These are phyloP conservation scores for Tillandsia leiboldiana DNA, from an alignment of 176 grass and related monocot species.

Conservation along the genomic window DNA sequence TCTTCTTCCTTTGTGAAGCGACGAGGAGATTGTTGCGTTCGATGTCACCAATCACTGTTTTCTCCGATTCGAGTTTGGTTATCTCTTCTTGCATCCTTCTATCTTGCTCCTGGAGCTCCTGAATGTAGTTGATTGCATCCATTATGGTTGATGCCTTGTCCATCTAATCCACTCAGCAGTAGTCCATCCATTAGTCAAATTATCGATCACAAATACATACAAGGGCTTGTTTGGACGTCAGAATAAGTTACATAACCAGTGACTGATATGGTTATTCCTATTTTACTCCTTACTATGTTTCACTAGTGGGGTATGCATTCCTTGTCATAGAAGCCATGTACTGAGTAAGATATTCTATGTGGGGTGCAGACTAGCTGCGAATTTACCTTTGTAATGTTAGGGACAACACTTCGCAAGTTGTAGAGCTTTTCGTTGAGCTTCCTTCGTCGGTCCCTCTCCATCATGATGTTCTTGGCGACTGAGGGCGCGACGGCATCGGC, in stretches of 20 bases:
- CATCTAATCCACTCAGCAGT: constrained; percentile 5
- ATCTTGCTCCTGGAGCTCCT: constrained; percentile 22
- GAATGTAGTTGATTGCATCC: constrained; percentile 23
- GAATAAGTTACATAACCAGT: no score
- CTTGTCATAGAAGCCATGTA: no score
- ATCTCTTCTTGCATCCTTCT: constrained; percentile 7
- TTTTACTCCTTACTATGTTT: no score
- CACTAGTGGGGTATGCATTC: no score
- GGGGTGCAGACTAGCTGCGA: no score
- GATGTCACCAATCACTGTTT: neutral
- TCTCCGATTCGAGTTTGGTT: neutral
- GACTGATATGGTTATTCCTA: no score
- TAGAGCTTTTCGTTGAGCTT: constrained; percentile 60
- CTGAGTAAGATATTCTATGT: no score
- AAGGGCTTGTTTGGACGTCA: no score
- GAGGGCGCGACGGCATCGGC: neutral
- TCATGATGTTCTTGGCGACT: constrained; percentile 14
- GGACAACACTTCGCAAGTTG: constrained; percentile 50
- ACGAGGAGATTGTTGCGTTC: neutral
- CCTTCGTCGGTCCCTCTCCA: constrained; percentile 28
- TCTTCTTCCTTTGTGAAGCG: constrained; percentile 7
- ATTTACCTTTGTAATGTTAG: constrained; percentile 52
- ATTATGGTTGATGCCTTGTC: constrained; percentile 23
- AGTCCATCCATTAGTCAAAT: neutral
- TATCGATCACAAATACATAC: no score